These are phyloP conservation scores for Astraeus odoratus DNA, from an alignment of 768 basidiomycete species.

Conservation along the genomic window DNA sequence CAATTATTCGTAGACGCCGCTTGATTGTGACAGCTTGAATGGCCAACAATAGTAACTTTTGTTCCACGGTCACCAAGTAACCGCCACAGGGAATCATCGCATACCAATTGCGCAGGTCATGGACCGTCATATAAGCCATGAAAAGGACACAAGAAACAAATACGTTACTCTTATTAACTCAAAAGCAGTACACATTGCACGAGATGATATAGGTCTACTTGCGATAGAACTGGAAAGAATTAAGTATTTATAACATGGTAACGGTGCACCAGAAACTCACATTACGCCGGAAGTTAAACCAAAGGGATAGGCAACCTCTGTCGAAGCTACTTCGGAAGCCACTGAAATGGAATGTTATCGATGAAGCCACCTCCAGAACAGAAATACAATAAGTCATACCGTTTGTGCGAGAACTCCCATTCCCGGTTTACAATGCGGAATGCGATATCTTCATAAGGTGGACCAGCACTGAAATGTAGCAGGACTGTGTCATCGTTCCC, in stretches of 20 bases:
- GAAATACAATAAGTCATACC: constrained; percentile 38
- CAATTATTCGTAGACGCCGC: no score
- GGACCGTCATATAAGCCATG: constrained; percentile 11
- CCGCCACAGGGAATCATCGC: background rate
- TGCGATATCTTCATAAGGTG: constrained; percentile 98
- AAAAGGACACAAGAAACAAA: constrained; percentile 5
- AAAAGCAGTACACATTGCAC: constrained; percentile 16
- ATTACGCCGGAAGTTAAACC: constrained; percentile 94
- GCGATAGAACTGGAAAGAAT: constrained; percentile 61
- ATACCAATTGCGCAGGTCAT: constrained; percentile 6
- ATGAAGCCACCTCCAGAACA: constrained; percentile 9
- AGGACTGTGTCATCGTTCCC: constrained; percentile 95
- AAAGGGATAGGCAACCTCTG: constrained; percentile 89
- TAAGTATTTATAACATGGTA: constrained; percentile 10
- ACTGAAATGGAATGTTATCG: constrained; percentile 33
- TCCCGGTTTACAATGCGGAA: constrained; percentile 96
- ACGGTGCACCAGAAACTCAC: constrained; percentile 41
- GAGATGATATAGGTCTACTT: constrained; percentile 40
- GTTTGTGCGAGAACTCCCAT: constrained; percentile 98
- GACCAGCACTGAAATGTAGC: constrained; percentile 90
- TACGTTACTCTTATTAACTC: constrained; percentile 23
- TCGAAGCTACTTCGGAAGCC: constrained; percentile 98
- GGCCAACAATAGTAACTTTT: background rate
- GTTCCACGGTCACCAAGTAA: background rate
- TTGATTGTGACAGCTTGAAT: background rate